These are phyloP conservation scores for Crithidia fasciculata DNA, from an alignment of 208 protist species.

Conservation along the genomic window DNA sequence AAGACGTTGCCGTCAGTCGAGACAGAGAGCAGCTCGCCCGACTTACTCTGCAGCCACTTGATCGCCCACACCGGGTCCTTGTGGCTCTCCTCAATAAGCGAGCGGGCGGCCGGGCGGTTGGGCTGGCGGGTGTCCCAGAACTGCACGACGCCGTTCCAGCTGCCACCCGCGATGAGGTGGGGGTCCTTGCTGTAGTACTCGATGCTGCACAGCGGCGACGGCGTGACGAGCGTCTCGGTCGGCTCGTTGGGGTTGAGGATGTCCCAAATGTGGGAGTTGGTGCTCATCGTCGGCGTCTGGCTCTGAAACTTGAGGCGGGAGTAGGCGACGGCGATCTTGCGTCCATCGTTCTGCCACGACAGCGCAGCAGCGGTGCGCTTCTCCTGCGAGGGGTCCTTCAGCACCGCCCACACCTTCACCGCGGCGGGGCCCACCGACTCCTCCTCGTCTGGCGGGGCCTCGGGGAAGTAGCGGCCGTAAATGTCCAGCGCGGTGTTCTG, in stretches of 20 bases:
- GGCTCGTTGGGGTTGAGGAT: slow-evolving; percentile 96
- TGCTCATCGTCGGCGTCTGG: slow-evolving; percentile 88
- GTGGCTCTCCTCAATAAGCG: slow-evolving; percentile 96
- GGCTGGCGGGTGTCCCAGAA: slow-evolving; percentile 97
- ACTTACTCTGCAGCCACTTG: slow-evolving; percentile 97
- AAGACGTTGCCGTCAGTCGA: slow-evolving; percentile 96
- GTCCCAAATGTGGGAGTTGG: slow-evolving; percentile 97
- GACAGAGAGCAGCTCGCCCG: slow-evolving; percentile 93
- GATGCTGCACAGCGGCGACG: slow-evolving; percentile 94
- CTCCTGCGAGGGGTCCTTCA: slow-evolving; percentile 91
- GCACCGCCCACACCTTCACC: slow-evolving; percentile 94
- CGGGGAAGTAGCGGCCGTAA: slow-evolving; percentile 96
- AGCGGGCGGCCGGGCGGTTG: slow-evolving; percentile 76
- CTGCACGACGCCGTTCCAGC: slow-evolving; percentile 96
- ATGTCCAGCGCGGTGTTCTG: slow-evolving; percentile 98
- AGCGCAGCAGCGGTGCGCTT: slow-evolving; percentile 93
- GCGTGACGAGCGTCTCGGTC: slow-evolving; percentile 89
- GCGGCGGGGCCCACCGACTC: slow-evolving; percentile 84
- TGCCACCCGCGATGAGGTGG: slow-evolving; percentile 95
- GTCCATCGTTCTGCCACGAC: slow-evolving; percentile 95
- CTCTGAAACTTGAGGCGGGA: slow-evolving; percentile 95
- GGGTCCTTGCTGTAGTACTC: slow-evolving; percentile 97
- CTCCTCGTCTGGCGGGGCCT: slow-evolving; percentile 79
- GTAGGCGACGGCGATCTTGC: slow-evolving; percentile 96
- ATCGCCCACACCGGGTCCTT: slow-evolving; percentile 97